Conservation (phyloP, 169 alveolate genomes). For the Cryptosporidium baileyi region DNA sequence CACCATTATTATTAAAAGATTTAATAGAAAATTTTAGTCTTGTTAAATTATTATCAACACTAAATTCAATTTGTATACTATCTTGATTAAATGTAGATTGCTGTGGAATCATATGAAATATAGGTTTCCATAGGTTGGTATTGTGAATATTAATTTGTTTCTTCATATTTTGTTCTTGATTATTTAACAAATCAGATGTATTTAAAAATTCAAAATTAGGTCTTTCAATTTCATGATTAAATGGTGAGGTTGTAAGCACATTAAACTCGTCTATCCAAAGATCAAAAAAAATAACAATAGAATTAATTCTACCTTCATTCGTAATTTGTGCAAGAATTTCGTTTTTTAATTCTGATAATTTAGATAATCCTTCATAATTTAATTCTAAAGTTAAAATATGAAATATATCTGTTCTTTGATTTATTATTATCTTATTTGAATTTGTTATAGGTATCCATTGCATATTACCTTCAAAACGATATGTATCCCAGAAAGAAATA, state of each 20-base stretch:
- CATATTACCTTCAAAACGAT: conserved; percentile 50
- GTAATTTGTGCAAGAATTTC: background rate
- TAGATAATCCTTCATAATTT: conserved; percentile 20
- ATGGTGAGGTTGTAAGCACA: conserved; percentile 35
- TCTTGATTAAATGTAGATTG: background rate
- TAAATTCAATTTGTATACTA: conserved; percentile 30
- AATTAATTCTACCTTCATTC: conserved; percentile 44
- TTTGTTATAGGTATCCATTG: conserved; percentile 51
- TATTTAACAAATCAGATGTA: background rate
- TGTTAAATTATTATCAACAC: conserved; percentile 2
- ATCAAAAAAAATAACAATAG: conserved; percentile 29
- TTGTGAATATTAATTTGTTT: conserved; percentile 1
- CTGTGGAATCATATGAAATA: conserved; percentile 61
- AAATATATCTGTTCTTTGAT: conserved; percentile 25
- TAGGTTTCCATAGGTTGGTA: conserved; percentile 53
- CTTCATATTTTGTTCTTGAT: conserved; percentile 2
- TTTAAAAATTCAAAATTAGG: too few relatives aligned
- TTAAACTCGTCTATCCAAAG: conserved; percentile 34
- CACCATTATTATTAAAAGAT: background rate
- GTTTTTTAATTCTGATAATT: conserved; percentile 15
- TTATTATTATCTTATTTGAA: background rate
- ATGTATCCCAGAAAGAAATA: conserved; percentile 51
- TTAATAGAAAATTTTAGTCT: conserved; percentile 35
- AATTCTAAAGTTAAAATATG: conserved; percentile 48
- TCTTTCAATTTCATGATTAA: background rate